Evolutionary conservation across 768 basidiomycete genomes (phyloP).

Genomic region (Lentinus tigrinus): DNA sequence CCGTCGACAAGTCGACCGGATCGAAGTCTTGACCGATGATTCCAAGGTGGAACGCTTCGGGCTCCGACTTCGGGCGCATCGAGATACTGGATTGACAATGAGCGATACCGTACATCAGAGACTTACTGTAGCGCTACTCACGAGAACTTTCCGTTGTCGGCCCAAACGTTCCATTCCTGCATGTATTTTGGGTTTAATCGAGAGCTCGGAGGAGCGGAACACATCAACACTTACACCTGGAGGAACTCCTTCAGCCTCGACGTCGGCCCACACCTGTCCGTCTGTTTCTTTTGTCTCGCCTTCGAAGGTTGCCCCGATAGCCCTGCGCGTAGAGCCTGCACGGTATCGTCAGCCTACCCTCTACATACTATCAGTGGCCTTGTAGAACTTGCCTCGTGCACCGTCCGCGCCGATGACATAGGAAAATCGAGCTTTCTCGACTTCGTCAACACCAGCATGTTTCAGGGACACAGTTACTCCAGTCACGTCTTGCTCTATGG

Average conservation of each 20-base stretch:
- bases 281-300: constrained; percentile 37
- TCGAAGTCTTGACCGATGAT: constrained; percentile 10
- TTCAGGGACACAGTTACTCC: constrained; percentile 30
- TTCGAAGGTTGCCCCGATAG: constrained; percentile 40
- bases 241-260: constrained; percentile 33
- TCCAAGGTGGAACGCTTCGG: neutral
- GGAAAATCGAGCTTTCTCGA: constrained; percentile 28
- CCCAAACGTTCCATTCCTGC: constrained; percentile 22
- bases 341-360: neutral
- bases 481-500: constrained; percentile 34
- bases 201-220: no score
- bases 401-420: constrained; percentile 45
- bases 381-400: constrained; percentile 28
- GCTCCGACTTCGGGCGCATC: constrained; percentile 9
- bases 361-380: no score
- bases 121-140: neutral
- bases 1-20: constrained; percentile 16
- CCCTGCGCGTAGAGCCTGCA: constrained; percentile 37
- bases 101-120: neutral
- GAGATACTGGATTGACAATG: constrained; percentile 8
- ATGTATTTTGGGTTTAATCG: no score
- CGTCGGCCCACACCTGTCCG: constrained; percentile 34
- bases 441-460: constrained; percentile 19
- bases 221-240: no score
- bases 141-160: constrained; percentile 12